Evolutionary conservation across 2,329 filamentous ascomycete species (phyloP), one percentile per base, ranked within the genome.

Genomic region (Diaporthe citrichinensis): DNA sequence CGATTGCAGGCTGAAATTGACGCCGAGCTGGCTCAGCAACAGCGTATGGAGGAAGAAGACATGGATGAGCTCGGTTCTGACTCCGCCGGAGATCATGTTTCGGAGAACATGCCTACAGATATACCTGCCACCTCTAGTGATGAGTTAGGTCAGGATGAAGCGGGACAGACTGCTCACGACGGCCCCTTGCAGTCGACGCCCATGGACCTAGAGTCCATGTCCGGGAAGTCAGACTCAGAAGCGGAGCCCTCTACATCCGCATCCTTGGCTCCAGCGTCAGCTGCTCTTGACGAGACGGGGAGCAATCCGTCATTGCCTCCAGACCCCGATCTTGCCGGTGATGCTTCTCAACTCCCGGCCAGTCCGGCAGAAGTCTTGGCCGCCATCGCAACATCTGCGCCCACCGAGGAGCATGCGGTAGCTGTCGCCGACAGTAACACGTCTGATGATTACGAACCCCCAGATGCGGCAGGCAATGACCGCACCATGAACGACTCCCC

Each of bases 371-470:
- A 51, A 39, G 25, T 34, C 23, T 28, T 51, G 12, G 58, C 58
- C 41, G 58, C 58, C 23, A 73, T 73, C 9, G 55, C 69, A 25
- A 31, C n/a, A 17, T 20, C 49, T 25, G 25, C 23, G 8, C 44
- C 61, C 20, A 5, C 17, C 44, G 44, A 51, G 23, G 31, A 53
- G 34, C 65, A 7, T 20, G 55, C 41, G 39, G 31, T 51, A 28
- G 36, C 73, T 65, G 53, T 39, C 39, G 79, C 76, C 17, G 76
- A 74, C 34, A 79, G 79, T n/a, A 79, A 80, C 36, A 79, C 77
- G 34, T 88, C 88, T 2, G 90, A 91, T 76, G 87, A 84, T 67
- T 91, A 92, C 78, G 89, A 92, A 77, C 90, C 90, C 65, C 88
- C 89, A 25, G 87, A 87, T 72, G 85, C 84, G 5, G 79, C 79